These are phyloP conservation scores for Apiotrichum domesticum DNA, from an alignment of 1,284 basidiomycete species.

Conservation along the genomic window DNA sequence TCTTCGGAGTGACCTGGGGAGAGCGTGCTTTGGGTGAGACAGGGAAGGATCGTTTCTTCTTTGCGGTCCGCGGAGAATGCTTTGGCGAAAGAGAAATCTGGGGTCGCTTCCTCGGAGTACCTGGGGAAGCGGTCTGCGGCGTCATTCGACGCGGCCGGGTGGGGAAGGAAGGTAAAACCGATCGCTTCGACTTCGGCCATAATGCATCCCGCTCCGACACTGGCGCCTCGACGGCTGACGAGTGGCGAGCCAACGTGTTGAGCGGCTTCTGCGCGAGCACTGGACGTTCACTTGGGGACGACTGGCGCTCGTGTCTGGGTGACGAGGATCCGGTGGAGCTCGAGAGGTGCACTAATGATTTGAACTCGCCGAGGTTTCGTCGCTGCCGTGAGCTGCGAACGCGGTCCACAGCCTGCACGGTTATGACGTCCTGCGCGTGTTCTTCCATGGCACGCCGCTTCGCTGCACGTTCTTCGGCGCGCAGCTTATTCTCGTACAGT, in stretches of 20 bases:
- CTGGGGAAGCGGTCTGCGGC: too few relatives aligned
- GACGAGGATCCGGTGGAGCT: slow-evolving; percentile 12
- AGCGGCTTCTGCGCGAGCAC: background rate
- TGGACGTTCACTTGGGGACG: slow-evolving; percentile 8
- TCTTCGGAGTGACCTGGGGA: background rate
- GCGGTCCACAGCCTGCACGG: background rate
- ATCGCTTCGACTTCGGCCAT: slow-evolving; percentile 1
- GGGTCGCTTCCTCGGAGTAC: too few relatives aligned
- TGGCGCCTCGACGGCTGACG: slow-evolving; percentile 8
- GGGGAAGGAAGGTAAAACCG: background rate
- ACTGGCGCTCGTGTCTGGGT: background rate
- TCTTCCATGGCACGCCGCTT: slow-evolving; percentile 6
- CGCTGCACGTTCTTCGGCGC: slow-evolving; percentile 1
- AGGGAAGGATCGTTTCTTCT: background rate
- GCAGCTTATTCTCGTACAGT: background rate
- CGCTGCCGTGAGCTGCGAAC: background rate
- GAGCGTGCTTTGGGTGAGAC: background rate
- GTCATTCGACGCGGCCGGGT: background rate
- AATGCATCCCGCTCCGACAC: slow-evolving; percentile 3
- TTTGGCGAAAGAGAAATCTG: too few relatives aligned
- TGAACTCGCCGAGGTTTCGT: slow-evolving; percentile 11
- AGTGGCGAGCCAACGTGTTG: background rate
- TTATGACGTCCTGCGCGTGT: background rate
- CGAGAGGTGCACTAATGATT: slow-evolving; percentile 13
- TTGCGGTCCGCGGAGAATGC: too few relatives aligned